Base-by-base conservation (phyloP, 75 land plant genomes). In the Pinus tabuliformis region DNA sequence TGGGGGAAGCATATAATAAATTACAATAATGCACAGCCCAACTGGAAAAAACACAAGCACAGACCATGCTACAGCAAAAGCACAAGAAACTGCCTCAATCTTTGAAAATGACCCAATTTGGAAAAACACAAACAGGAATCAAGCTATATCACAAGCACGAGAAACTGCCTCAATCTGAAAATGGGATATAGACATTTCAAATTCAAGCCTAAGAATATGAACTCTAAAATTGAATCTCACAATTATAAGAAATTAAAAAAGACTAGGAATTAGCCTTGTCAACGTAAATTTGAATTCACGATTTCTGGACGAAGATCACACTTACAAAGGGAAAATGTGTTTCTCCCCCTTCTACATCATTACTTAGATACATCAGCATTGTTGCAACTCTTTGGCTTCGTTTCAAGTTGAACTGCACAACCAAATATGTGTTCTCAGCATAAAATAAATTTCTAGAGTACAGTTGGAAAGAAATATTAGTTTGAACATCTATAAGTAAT, bases 311-410 rank as follows among this genome's bases (percentile, higher is more conserved):
- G 4, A 68, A 68, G 28, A 77, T 37, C 24, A 42, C 57, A 42
- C 73, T 1, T 81, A 96, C 99, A 92, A 79, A 52, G 59, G 99
- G 99, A 76, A 97, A 97, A 73, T 87, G 82, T 21, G 99, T 97
- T 84, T 97, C 99, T 65, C 99, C 99, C 6, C 99, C 99, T 64
- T 88, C 91, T 70, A 88, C 89, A 75, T 82, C 78, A 26, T 91
- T 93, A 63, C 89, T 91, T 61, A 97, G 81, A 84, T 95, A 97
- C 93, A 97, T 97, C 36, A 97, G 97, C 90, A 97, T 82, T 56
- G 99, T 97, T 65, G 99, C 99, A 77, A 97, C 77, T 59, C 99
- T 72, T 75, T 97, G 99, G 65, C 99, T 95, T 52, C 91, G 85
- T 79, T 97, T 91, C 76, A 97, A 37, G 71, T 97, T 97, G 76